Percentiles rank a stretch among this genome's conserved stretches.
Evolutionary conservation across 108 stramenopile genomes (phyloP).

Genomic region (Discostella pseudostelligera): DNA sequence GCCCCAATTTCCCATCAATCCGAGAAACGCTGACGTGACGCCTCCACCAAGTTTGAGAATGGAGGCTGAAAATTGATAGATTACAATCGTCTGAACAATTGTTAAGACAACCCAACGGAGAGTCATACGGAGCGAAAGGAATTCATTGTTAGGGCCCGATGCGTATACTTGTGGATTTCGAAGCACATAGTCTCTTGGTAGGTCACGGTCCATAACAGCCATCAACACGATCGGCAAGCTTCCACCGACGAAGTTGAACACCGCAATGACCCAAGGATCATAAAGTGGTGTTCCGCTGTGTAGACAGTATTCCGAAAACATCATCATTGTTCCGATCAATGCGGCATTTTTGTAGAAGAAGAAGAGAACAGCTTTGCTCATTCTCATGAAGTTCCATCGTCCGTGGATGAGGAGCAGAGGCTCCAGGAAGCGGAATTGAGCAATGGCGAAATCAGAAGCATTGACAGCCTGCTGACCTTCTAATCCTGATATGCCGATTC

Average conservation of each 20-base stretch:
- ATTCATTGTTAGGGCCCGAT: constrained; percentile 75
- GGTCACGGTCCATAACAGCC: constrained; percentile 92
- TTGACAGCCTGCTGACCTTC: constrained; percentile 98
- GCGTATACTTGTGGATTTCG: constrained; percentile 76
- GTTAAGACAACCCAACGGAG: constrained; percentile 69
- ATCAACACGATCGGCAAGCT: constrained; percentile 80
- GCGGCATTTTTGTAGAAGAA: constrained; percentile 98
- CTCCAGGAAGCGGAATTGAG: constrained; percentile 90
- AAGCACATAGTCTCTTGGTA: constrained; percentile 78
- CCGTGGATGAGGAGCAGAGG: constrained; percentile 94
- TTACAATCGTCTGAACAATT: constrained; percentile 60
- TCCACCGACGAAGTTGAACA: constrained; percentile 88
- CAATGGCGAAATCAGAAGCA: constrained; percentile 92
- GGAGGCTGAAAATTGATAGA: constrained; percentile 67
- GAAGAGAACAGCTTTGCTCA: constrained; percentile 88
- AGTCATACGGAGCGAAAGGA: constrained; percentile 58
- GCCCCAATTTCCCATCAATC: constrained; percentile 57
- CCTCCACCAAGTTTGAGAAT: constrained; percentile 57
- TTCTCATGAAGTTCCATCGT: constrained; percentile 92
- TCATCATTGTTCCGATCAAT: constrained; percentile 74
- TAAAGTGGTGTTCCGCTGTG: constrained; percentile 83
- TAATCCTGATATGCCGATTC: constrained; percentile 93
- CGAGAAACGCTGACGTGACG: constrained; percentile 62
- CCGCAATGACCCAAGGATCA: constrained; percentile 79
- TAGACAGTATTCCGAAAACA: constrained; percentile 66